Base-by-base conservation (phyloP, 2,329 filamentous ascomycete genomes). In the Aspergillus quadrilineatus region DNA sequence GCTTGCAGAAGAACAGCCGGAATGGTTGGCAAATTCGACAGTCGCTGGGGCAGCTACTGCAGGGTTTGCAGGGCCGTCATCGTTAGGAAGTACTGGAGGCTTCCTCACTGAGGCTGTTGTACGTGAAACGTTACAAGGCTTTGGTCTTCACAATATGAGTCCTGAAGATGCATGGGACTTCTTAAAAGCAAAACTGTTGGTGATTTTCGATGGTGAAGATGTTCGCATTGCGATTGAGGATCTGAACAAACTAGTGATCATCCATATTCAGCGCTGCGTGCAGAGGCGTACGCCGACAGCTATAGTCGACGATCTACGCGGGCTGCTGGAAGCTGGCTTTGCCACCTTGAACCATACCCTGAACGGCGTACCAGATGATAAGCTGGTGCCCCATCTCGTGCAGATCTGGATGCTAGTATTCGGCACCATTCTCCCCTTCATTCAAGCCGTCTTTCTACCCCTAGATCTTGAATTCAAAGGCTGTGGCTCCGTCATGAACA, bases 381-480 rank as follows among this genome's bases (percentile, higher is more conserved):
- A 88, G 34, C 83, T 97, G n/a, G 91, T 97, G 22, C 90, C 91
- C 0, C 86, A 91, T 55, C 80, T 99, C 0, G 93, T 97, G 2
- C 91, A 96, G 69, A 86, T 97, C 69, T 99, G 94, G 94, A 85
- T 95, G 57, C 87, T 94, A 46, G 92, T 94, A 0, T 97, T 97
- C 67, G 93, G 91, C 2, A 89, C 85, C 6, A 90, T 97, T 37
- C 76, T 97, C 4, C 94, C 94, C 0, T 97, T 96, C 69, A 87
- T 99, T 66, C 93, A 97, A 76, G 92, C 93, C 1, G 92, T 97
- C 1, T 97, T 99, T 69, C 78, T 99, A 1, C 94, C 92, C 0
- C 78, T 99, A 1, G 94, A 99, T 68, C 83, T 96, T 9, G 94
- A 99, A 70, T 96, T 99, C 70, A 88, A 90, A 52, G 94, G 93